Percentiles rank a stretch among this genome's conserved stretches.
Conservation (phyloP, 495 filamentous ascomycete genomes). For the Aspergillus avenaceus region DNA sequence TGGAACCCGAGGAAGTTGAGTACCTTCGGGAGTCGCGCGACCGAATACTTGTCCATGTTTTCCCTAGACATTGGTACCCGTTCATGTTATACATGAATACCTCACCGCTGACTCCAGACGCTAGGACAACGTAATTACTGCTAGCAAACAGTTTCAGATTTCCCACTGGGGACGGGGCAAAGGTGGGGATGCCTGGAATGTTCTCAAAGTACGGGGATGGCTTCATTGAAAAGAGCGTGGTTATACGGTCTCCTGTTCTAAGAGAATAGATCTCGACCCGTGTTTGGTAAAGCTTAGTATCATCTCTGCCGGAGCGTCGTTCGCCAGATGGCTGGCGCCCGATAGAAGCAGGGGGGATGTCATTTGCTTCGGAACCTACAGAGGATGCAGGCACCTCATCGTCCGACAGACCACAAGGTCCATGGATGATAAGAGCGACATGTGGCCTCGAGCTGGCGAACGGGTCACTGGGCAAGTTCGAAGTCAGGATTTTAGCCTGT, state of each 20-base stretch:
- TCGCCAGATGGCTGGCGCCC: conserved; percentile 23
- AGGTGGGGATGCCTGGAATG: conserved; percentile 33
- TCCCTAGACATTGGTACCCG: conserved; percentile 75
- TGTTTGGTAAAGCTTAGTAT: conserved; percentile 65
- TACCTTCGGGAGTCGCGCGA: conserved; percentile 43
- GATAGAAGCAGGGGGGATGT: conserved; percentile 22
- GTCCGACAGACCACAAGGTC: conserved; percentile 49
- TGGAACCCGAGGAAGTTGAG: conserved; percentile 52
- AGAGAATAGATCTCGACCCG: conserved; percentile 83
- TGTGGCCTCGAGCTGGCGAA: conserved; percentile 51
- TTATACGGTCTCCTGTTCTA: conserved; percentile 59
- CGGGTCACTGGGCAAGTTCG: conserved; percentile 41
- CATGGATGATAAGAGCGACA: conserved; percentile 72
- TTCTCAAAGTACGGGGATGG: conserved; percentile 41
- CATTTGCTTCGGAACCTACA: conserved; percentile 34
- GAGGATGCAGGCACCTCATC: conserved; percentile 34
- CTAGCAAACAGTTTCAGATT: conserved; percentile 66
- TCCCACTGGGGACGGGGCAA: conserved; percentile 61
- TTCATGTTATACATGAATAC: conserved; percentile 69
- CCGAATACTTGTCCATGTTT: conserved; percentile 81
- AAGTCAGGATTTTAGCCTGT: conserved; percentile 72
- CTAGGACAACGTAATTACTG: conserved; percentile 62
- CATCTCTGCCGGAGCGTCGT: conserved; percentile 28
- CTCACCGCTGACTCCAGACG: conserved; percentile 80
- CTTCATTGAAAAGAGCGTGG: conserved; percentile 61